Conservation (phyloP, 768 basidiomycete genomes). For the Hemileccinum rubropunctum region DNA sequence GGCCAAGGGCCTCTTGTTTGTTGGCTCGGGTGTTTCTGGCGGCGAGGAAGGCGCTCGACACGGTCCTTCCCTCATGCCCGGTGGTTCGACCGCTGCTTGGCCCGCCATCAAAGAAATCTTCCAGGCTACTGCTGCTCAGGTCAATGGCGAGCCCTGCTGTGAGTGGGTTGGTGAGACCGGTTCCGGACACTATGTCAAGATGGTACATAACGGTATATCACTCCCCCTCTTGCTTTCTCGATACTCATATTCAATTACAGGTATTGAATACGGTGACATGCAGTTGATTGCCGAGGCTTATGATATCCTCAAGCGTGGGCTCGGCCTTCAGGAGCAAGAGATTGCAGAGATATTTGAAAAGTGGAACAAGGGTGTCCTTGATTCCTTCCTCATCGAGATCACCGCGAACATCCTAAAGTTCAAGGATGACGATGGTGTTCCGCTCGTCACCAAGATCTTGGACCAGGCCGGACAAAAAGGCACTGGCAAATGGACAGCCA, state of each 20-base stretch:
- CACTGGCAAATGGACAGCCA: slow-evolving; percentile 99
- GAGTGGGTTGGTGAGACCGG: slow-evolving; percentile 99
- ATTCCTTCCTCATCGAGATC: slow-evolving; percentile 99
- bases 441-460: slow-evolving; percentile 90
- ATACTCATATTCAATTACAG: slow-evolving; percentile 38
- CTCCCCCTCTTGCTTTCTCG: slow-evolving; percentile 2
- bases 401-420: slow-evolving; percentile 95
- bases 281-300: slow-evolving; percentile 98
- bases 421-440: slow-evolving; percentile 93
- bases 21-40: slow-evolving; percentile 98
- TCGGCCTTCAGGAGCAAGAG: slow-evolving; percentile 81
- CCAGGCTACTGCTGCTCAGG: slow-evolving; percentile 96
- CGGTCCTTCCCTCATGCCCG: slow-evolving; percentile 99
- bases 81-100: slow-evolving; percentile 93
- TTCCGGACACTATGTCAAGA: slow-evolving; percentile 98
- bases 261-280: slow-evolving; percentile 99
- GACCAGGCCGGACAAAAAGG: slow-evolving; percentile 98
- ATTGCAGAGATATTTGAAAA: slow-evolving; percentile 91
- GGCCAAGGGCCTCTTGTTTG: slow-evolving; percentile 91
- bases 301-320: slow-evolving; percentile 96
- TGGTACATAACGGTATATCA: slow-evolving; percentile 90
- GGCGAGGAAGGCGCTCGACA: slow-evolving; percentile 98
- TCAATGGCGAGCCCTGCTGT: slow-evolving; percentile 93
- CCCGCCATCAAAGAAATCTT: slow-evolving; percentile 97
- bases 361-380: slow-evolving; percentile 99